Percentiles rank a stretch among this genome's conserved stretches.
phyloP scores from a whole-genome alignment of 805 yeast species.

The Tetrapisispora namnaoensis region DNA sequence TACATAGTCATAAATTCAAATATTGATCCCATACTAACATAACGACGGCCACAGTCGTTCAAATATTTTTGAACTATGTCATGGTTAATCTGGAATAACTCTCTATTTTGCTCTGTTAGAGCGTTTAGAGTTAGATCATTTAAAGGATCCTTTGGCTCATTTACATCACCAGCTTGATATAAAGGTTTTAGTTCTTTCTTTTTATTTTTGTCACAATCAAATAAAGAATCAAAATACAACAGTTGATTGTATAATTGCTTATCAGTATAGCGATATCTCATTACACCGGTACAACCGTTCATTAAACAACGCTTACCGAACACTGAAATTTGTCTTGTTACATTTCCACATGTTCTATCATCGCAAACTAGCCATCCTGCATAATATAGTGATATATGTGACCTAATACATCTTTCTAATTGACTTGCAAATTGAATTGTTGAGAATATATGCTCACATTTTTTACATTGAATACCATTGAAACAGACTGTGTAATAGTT shows the following conservation, averaged over 20 bases:
- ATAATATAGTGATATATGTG: conserved; percentile 65
- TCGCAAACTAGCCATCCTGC: conserved; percentile 83
- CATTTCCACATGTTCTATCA: conserved; percentile 69
- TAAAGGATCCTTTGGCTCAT: conserved; percentile 26
- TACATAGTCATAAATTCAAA: conserved; percentile 47
- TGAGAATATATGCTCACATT: conserved; percentile 46
- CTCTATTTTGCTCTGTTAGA: conserved; percentile 70
- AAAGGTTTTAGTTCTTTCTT: conserved; percentile 45
- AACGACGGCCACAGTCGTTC: conserved; percentile 76
- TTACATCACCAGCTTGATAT: conserved; percentile 29
- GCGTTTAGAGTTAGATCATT: conserved; percentile 53
- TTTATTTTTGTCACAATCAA: conserved; percentile 74
- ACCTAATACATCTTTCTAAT: conserved; percentile 61
- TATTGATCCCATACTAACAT: conserved; percentile 75
- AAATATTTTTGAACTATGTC: conserved; percentile 64
- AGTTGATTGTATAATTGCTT: conserved; percentile 79
- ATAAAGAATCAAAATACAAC: conserved; percentile 64
- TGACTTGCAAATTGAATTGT: conserved; percentile 55
- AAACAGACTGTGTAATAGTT: conserved; percentile 49
- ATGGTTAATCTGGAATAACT: conserved; percentile 42
- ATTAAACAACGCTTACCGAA: conserved; percentile 75
- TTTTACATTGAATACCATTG: conserved; percentile 60
- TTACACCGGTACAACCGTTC: conserved; percentile 60
- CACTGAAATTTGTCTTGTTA: conserved; percentile 78
- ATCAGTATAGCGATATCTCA: conserved; percentile 69